Conservation (phyloP, 148 eudicot genomes). For the Drosera capensis region DNA sequence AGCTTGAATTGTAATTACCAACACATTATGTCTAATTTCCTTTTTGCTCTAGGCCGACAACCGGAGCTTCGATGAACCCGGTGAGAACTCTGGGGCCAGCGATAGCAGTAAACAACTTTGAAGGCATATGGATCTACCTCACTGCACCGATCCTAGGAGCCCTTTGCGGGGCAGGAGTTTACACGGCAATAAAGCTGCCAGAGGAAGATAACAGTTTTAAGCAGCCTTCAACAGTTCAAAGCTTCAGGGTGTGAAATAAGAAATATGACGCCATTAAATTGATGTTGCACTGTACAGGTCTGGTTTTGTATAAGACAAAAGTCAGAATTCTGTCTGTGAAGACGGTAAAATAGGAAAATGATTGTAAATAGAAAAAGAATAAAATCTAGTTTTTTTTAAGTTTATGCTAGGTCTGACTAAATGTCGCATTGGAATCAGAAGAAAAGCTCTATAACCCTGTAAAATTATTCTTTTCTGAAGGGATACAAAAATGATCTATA, state of each 20-base stretch:
- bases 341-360: no score
- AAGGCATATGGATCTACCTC: slow-evolving; percentile 74
- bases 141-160: slow-evolving; percentile 84
- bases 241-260: slow-evolving; percentile 53
- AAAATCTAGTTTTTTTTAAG: no score
- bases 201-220: slow-evolving; percentile 23
- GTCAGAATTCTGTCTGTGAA: no score
- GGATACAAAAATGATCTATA: no score
- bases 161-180: slow-evolving; percentile 77
- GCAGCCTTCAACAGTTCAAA: slow-evolving; percentile 33
- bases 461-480: no score
- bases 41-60: slow-evolving; percentile 29
- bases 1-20: slow-evolving; percentile 1
- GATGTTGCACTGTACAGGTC: no score
- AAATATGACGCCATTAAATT: no score
- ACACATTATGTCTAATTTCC: background rate
- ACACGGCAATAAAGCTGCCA: slow-evolving; percentile 69
- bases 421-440: no score
- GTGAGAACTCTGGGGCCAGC: slow-evolving; percentile 95
- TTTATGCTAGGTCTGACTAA: no score
- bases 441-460: no score
- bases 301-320: no score
- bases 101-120: slow-evolving; percentile 65
- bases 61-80: slow-evolving; percentile 99
- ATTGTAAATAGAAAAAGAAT: no score